Percentiles rank a stretch among this genome's conserved stretches.
phyloP scores from a whole-genome alignment of 768 basidiomycete genomes.

The Mycena capillaripes region DNA sequence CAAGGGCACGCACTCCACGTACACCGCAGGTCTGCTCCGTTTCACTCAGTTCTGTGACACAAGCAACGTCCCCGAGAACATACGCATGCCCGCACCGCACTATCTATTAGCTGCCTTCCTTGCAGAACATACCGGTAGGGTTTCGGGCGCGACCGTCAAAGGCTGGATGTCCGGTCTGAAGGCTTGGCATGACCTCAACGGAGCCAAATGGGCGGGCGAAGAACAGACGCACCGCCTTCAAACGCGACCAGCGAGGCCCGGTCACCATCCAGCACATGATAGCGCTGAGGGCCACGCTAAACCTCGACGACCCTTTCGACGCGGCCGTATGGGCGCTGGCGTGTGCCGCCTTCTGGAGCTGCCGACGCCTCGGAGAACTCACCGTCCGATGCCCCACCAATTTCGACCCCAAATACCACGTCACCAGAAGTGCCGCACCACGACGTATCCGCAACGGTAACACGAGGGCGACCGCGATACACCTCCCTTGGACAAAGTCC shows the following conservation, averaged over 20 bases:
- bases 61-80: constrained; percentile 41
- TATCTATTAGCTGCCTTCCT: constrained; percentile 48
- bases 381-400: not conserved
- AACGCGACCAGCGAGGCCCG: not conserved
- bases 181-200: constrained; percentile 52
- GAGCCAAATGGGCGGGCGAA: constrained; percentile 52
- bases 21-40: constrained; percentile 33
- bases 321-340: not conserved
- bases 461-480: constrained; percentile 28
- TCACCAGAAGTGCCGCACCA: not conserved
- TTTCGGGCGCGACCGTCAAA: constrained; percentile 40
- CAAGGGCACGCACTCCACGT: too few species aligned
- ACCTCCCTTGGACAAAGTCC: constrained; percentile 51
- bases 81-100: constrained; percentile 49
- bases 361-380: not conserved
- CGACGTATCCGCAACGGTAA: not conserved
- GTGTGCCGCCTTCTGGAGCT: not conserved
- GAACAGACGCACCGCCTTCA: constrained; percentile 23
- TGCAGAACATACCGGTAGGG: constrained; percentile 21
- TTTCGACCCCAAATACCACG: constrained; percentile 1
- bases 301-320: not conserved
- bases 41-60: constrained; percentile 56
- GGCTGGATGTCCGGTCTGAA: constrained; percentile 52
- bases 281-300: not conserved
- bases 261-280: not conserved